These are phyloP conservation scores for Myriangium duriaei DNA, from an alignment of 2,329 filamentous ascomycete species.

Conservation along the genomic window DNA sequence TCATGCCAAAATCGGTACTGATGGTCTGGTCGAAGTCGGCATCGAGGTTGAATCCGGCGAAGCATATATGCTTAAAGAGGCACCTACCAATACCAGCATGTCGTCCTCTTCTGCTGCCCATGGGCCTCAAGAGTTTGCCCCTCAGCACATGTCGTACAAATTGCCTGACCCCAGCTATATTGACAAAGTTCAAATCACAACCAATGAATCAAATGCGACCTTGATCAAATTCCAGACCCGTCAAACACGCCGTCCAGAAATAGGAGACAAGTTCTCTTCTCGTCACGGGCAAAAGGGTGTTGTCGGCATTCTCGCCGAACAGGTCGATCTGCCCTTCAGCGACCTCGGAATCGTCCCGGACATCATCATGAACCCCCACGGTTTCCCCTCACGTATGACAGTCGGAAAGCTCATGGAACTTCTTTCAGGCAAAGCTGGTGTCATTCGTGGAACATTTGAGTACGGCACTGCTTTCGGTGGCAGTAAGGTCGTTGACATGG, in stretches of 20 bases:
- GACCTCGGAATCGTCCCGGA: slow-evolving; percentile 86
- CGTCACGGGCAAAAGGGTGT: slow-evolving; percentile 98
- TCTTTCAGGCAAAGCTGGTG: slow-evolving; percentile 83
- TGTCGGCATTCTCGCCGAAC: slow-evolving; percentile 88
- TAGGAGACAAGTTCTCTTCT: slow-evolving; percentile 97
- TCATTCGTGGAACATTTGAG: slow-evolving; percentile 71
- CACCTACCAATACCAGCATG: slow-evolving; percentile 63
- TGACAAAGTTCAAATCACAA: slow-evolving; percentile 90
- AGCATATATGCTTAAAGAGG: slow-evolving; percentile 81
- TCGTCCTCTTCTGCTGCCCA: slow-evolving; percentile 45
- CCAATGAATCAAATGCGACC: slow-evolving; percentile 73
- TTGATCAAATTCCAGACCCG: slow-evolving; percentile 90
- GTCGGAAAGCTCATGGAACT: slow-evolving; percentile 96
- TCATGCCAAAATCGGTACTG: slow-evolving; percentile 63
- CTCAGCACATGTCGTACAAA: slow-evolving; percentile 29
- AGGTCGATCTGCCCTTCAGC: slow-evolving; percentile 93
- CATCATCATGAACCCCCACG: slow-evolving; percentile 99
- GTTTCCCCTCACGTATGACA: slow-evolving; percentile 99
- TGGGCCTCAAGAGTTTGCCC: slow-evolving; percentile 32
- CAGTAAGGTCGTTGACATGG: slow-evolving; percentile 81
- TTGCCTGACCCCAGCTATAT: slow-evolving; percentile 78
- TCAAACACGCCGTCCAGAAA: slow-evolving; percentile 88
- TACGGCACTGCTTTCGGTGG: slow-evolving; percentile 83
- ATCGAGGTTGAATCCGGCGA: slow-evolving; percentile 66
- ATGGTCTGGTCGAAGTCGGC: slow-evolving; percentile 81